These are phyloP conservation scores for Mortierella sp. DNA, from an alignment of 371 early-diverging fungal genomes.

Conservation along the genomic window DNA sequence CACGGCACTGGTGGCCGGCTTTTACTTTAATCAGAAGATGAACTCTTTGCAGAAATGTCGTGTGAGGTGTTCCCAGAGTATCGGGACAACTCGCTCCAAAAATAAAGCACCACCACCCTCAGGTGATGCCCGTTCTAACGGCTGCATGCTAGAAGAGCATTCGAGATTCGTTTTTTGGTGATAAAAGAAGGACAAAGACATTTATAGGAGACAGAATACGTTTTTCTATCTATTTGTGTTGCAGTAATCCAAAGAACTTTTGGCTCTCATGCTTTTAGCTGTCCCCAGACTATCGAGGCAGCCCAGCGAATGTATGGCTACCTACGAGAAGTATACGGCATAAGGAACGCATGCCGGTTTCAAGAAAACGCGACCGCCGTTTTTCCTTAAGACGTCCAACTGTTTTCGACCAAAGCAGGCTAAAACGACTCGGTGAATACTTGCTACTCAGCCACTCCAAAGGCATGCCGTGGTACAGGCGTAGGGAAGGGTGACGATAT, in stretches of 20 bases:
- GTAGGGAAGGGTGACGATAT: conserved; percentile 1
- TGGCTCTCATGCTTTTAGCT: background rate
- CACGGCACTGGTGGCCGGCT: background rate
- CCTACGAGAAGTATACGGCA: conserved; percentile 8
- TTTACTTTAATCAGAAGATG: background rate
- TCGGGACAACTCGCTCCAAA: too few relatives aligned
- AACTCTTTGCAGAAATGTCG: too few relatives aligned
- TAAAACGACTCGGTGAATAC: background rate
- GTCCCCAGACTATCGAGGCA: conserved; percentile 8
- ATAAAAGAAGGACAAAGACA: conserved; percentile 1
- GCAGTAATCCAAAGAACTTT: conserved; percentile 1
- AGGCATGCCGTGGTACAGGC: conserved; percentile 3
- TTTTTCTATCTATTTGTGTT: conserved; percentile 4
- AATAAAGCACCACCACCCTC: too few relatives aligned
- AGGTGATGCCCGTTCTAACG: too few relatives aligned
- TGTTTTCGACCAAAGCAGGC: background rate
- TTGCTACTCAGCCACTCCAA: conserved; percentile 6
- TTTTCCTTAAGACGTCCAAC: conserved; percentile 6
- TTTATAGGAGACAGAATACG: conserved; percentile 1
- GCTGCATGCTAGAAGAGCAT: too few relatives aligned
- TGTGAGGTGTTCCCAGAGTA: too few relatives aligned
- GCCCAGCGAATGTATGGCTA: conserved; percentile 6
- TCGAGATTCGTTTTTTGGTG: too few relatives aligned
- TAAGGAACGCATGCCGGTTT: background rate
- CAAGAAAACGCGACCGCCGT: background rate